These are phyloP conservation scores for Cytospora mali DNA, from an alignment of 2,329 filamentous ascomycete genomes.

Conservation along the genomic window DNA sequence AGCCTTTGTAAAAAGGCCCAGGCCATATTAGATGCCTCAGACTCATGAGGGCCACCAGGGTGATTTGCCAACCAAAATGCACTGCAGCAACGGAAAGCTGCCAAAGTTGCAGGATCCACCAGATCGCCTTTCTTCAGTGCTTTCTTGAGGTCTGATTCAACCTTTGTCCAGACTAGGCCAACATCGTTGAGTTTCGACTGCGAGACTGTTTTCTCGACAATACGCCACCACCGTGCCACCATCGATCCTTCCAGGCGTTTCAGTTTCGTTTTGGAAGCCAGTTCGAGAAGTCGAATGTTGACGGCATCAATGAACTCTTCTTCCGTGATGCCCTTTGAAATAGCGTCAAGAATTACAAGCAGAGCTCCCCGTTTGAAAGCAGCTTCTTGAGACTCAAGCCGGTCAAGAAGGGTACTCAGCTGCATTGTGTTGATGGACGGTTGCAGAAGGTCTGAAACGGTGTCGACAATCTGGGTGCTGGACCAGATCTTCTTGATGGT, in stretches of 20 bases:
- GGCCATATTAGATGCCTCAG: slow-evolving; percentile 33
- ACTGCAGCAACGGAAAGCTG: slow-evolving; percentile 38
- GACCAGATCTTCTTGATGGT: slow-evolving; percentile 35
- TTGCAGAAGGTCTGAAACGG: slow-evolving; percentile 40
- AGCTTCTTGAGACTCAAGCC: slow-evolving; percentile 41
- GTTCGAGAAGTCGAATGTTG: slow-evolving; percentile 43
- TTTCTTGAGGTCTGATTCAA: slow-evolving; percentile 31
- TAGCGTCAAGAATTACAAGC: slow-evolving; percentile 47
- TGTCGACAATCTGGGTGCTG: slow-evolving; percentile 30
- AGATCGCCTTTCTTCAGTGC: slow-evolving; percentile 31
- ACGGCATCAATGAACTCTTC: slow-evolving; percentile 48
- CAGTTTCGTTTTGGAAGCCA: slow-evolving; percentile 32
- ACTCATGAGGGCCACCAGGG: slow-evolving; percentile 31
- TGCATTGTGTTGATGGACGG: slow-evolving; percentile 49
- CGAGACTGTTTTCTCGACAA: slow-evolving; percentile 35
- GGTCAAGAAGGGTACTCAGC: slow-evolving; percentile 46
- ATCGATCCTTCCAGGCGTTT: slow-evolving; percentile 15
- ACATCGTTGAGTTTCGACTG: slow-evolving; percentile 34
- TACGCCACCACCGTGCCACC: slow-evolving; percentile 30
- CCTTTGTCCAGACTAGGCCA: slow-evolving; percentile 34
- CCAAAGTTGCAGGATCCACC: slow-evolving; percentile 31
- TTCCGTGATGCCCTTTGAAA: slow-evolving; percentile 45
- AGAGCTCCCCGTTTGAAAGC: slow-evolving; percentile 37
- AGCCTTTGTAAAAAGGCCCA: slow-evolving; percentile 35
- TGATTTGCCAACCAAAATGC: slow-evolving; percentile 37